phyloP scores from a whole-genome alignment of 108 stramenopile genomes.

The Cyclotella atomus region DNA sequence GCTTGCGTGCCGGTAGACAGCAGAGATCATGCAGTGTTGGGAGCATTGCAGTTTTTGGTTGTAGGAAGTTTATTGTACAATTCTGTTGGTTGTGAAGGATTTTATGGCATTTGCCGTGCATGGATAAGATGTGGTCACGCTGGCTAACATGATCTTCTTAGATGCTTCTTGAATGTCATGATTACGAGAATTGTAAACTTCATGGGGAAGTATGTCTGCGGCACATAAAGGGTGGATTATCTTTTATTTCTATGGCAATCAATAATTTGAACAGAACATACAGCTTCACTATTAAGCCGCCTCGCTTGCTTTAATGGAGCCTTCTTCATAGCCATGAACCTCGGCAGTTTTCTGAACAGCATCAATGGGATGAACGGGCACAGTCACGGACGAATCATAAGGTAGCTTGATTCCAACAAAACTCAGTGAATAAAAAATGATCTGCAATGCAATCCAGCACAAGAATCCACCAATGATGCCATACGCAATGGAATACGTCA shows the following conservation, averaged over 20 bases:
- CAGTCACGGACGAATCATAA: neutral
- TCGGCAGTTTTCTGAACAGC: neutral
- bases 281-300: neutral
- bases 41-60: too few species aligned
- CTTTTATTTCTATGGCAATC: neutral
- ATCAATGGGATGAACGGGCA: neutral
- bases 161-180: too few species aligned
- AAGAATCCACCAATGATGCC: slow-evolving; percentile 72
- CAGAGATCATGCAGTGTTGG: too few species aligned
- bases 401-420: slow-evolving; percentile 50
- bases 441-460: slow-evolving; percentile 22
- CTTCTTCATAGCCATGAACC: neutral
- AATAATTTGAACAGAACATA: neutral
- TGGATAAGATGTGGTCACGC: too few species aligned
- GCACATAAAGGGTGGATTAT: too few species aligned
- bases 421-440: slow-evolving; percentile 36
- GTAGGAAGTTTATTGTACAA: too few species aligned
- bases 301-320: neutral
- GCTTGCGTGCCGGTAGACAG: too few species aligned
- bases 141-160: too few species aligned
- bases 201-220: too few species aligned
- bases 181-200: too few species aligned
- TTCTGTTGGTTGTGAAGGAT: too few species aligned
- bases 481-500: slow-evolving; percentile 82
- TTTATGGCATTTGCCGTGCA: too few species aligned